Percentiles rank a stretch among this genome's conserved stretches.
Conservation (phyloP, 768 basidiomycete species). For the Psilocybe tampanensis region DNA sequence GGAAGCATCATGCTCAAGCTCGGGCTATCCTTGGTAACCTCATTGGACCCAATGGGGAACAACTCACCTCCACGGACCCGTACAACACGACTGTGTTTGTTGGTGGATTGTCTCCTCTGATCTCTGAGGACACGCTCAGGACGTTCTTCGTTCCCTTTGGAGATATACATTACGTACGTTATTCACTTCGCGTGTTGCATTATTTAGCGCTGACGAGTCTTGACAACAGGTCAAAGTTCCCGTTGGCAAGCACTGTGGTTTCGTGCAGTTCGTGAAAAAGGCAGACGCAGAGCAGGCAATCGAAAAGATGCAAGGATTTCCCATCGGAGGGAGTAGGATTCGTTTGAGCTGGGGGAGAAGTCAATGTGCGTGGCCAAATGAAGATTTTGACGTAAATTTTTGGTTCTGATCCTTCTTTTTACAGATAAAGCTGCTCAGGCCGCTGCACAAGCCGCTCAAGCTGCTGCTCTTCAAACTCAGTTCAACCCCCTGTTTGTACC, state of each 20-base stretch:
- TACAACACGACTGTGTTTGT: slow-evolving; percentile 97
- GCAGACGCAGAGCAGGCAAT: slow-evolving; percentile 91
- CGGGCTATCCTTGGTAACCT: slow-evolving; percentile 81
- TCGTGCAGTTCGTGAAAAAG: slow-evolving; percentile 93
- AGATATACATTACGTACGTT: slow-evolving; percentile 85
- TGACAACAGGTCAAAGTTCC: slow-evolving; percentile 93
- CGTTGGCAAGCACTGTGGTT: slow-evolving; percentile 93
- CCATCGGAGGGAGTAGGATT: slow-evolving; percentile 89
- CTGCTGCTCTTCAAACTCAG: slow-evolving; percentile 63
- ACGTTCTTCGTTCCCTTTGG: slow-evolving; percentile 94
- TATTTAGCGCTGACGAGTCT: neutral
- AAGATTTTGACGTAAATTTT: neutral
- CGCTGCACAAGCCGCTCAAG: slow-evolving; percentile 81
- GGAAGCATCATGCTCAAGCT: slow-evolving; percentile 85
- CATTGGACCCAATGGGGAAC: slow-evolving; percentile 85
- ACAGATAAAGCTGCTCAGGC: slow-evolving; percentile 90
- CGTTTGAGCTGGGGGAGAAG: slow-evolving; percentile 92
- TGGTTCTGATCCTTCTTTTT: neutral
- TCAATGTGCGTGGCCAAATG: slow-evolving; percentile 64
- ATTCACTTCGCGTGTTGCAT: neutral
- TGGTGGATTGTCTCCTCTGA: slow-evolving; percentile 85
- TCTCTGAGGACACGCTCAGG: slow-evolving; percentile 88
- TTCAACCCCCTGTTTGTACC: slow-evolving; percentile 23
- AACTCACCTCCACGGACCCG: slow-evolving; percentile 88
- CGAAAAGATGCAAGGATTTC: slow-evolving; percentile 96